phyloP scores from a whole-genome alignment of 441 rosid species.

The Pelargonium cotyledonis region DNA sequence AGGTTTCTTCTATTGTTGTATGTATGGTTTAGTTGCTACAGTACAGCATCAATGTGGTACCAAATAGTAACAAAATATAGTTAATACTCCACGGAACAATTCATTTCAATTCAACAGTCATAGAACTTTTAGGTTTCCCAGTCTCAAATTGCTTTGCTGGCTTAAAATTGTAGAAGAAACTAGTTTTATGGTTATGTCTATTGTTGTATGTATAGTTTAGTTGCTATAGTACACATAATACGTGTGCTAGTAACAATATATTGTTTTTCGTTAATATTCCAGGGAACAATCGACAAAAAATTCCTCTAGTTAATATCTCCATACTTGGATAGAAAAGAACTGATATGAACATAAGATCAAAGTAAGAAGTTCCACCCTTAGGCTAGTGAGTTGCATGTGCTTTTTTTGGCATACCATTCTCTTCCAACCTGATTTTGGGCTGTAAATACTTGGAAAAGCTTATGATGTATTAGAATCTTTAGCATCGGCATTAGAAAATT shows the following conservation, averaged over 20 bases:
- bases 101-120: neutral
- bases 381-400: too few relatives aligned
- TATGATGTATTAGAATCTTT: neutral
- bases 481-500: neutral
- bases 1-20: too few relatives aligned
- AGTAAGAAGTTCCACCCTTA: too few relatives aligned
- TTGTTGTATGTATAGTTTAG: neutral
- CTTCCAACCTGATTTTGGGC: neutral
- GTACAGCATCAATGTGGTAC: too few relatives aligned
- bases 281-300: neutral
- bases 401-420: too few relatives aligned
- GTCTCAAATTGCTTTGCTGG: neutral
- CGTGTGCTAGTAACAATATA: neutral
- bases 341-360: too few relatives aligned
- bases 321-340: too few relatives aligned
- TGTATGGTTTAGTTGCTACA: too few relatives aligned
- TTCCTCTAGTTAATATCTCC: too few relatives aligned
- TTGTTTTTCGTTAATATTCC: neutral
- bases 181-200: neutral
- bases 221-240: too few relatives aligned
- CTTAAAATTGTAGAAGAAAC: constrained; percentile 1
- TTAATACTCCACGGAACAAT: neutral
- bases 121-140: neutral
- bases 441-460: neutral
- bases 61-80: too few relatives aligned